Percentiles rank a stretch among this genome's conserved stretches.
Evolutionary conservation across 2,329 filamentous ascomycete genomes (phyloP).

Genomic region (Ophiocordyceps sinensis): DNA sequence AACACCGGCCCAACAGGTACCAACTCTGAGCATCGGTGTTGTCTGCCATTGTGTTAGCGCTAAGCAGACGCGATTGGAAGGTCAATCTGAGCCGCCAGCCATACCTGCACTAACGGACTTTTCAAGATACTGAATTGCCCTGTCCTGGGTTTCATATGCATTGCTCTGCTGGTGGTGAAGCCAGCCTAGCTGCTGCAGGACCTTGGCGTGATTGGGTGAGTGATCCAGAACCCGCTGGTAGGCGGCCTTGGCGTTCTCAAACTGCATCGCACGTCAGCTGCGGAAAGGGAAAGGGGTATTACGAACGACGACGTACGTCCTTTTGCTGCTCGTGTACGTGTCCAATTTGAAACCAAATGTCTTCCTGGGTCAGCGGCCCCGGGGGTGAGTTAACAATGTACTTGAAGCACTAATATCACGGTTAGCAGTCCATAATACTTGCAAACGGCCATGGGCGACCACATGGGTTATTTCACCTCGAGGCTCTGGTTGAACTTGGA

Average conservation of each 20-base stretch:
- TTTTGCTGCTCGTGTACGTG: constrained; percentile 98
- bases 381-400: constrained; percentile 93
- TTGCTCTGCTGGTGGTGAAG: constrained; percentile 92
- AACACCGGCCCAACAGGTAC: constrained; percentile 94
- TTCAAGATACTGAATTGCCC: constrained; percentile 92
- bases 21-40: constrained; percentile 94
- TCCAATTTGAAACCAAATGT: constrained; percentile 99
- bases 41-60: constrained; percentile 38
- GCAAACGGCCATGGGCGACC: not conserved
- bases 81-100: not conserved
- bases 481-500: constrained; percentile 85
- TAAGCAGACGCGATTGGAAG: not conserved
- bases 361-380: constrained; percentile 83
- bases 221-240: constrained; percentile 89
- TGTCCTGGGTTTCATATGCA: constrained; percentile 82
- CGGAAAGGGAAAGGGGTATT: not conserved
- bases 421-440: not conserved
- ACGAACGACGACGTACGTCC: constrained; percentile 54
- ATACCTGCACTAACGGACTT: constrained; percentile 86
- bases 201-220: constrained; percentile 93
- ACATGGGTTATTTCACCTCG: constrained; percentile 45
- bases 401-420: constrained; percentile 66
- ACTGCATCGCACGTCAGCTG: constrained; percentile 41
- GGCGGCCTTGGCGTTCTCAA: constrained; percentile 81
- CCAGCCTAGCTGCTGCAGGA: constrained; percentile 95